These are phyloP conservation scores for Panicum hallii DNA, from an alignment of 202 grass and related monocot species.

Conservation along the genomic window DNA sequence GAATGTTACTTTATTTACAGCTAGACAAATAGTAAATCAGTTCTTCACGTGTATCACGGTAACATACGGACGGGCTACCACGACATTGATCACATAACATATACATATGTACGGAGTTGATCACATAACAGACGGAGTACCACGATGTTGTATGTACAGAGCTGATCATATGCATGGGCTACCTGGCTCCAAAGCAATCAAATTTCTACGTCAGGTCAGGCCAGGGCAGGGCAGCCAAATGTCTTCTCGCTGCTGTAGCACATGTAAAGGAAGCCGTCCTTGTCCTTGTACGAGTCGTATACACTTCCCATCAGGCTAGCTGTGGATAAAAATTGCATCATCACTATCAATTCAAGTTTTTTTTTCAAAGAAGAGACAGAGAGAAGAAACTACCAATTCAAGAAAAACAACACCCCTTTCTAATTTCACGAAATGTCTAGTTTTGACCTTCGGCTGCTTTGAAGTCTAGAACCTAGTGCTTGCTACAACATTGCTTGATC, in stretches of 20 bases:
- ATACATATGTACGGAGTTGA: too few species aligned
- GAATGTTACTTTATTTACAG: too few species aligned
- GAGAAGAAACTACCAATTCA: neutral
- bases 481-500: neutral
- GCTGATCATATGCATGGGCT: neutral
- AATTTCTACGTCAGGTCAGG: neutral
- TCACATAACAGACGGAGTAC: neutral
- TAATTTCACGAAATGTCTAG: neutral
- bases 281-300: slow-evolving; percentile 70
- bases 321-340: slow-evolving; percentile 14
- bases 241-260: slow-evolving; percentile 73
- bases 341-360: neutral
- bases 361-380: neutral
- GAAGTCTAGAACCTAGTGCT: neutral
- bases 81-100: too few species aligned
- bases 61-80: too few species aligned
- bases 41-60: too few species aligned
- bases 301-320: slow-evolving; percentile 62
- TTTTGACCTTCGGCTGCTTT: neutral
- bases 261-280: slow-evolving; percentile 89
- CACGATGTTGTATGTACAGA: neutral
- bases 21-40: too few species aligned
- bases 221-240: neutral
- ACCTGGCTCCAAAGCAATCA: neutral
- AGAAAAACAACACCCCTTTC: neutral